A percentile compares a stretch with the other conserved stretches of the same genome.
Evolutionary conservation across 192 early-diverging fungal species (phyloP).

Genomic region (Umbelopsis isabellina): DNA sequence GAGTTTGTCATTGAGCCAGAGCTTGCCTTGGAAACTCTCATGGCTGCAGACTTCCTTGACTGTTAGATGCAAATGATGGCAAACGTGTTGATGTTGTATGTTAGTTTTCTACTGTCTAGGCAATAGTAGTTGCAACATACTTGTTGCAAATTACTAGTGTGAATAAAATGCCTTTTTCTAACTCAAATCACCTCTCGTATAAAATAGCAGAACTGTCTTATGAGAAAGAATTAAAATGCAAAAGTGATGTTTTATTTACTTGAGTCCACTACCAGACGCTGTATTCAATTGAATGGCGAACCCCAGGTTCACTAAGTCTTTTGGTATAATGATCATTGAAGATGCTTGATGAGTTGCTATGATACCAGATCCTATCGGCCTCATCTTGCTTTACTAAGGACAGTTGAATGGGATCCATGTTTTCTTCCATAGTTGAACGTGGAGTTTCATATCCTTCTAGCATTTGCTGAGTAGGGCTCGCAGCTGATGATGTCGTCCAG

Average conservation of each 20-base stretch:
- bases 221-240: not conserved
- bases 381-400: slow-evolving; percentile 16
- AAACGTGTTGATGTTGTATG: not conserved
- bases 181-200: not conserved
- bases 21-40: slow-evolving; percentile 87
- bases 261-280: slow-evolving; percentile 1
- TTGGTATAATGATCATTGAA: not conserved
- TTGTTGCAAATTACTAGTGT: not conserved
- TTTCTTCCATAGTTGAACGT: slow-evolving; percentile 2
- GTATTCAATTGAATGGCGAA: slow-evolving; percentile 5
- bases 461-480: slow-evolving; percentile 14
- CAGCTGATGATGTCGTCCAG: not conserved
- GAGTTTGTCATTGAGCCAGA: slow-evolving; percentile 91
- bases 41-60: slow-evolving; percentile 96
- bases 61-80: slow-evolving; percentile 51
- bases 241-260: slow-evolving; percentile 12
- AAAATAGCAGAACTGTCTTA: not conserved
- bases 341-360: slow-evolving; percentile 7
- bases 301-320: slow-evolving; percentile 10
- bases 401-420: slow-evolving; percentile 12
- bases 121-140: too few relatives aligned
- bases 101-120: too few relatives aligned
- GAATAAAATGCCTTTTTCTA: not conserved
- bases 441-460: slow-evolving; percentile 8
- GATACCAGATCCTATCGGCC: slow-evolving; percentile 14